These are phyloP conservation scores for Chlorella sp. DNA, from an alignment of 139 green algal genomes.

Conservation along the genomic window DNA sequence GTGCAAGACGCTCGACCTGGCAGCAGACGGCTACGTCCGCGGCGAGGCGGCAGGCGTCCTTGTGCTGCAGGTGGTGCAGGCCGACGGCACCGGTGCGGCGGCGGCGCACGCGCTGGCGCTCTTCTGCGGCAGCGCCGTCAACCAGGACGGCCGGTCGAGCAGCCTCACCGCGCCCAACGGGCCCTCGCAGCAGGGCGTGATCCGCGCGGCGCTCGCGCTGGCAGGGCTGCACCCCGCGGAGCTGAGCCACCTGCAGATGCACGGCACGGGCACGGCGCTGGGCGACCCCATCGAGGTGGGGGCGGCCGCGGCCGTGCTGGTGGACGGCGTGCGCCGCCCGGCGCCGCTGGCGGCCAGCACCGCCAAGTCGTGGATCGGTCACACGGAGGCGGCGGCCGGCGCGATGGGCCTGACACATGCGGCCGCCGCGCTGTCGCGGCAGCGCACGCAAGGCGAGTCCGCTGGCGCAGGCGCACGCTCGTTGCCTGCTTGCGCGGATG, in stretches of 20 bases:
- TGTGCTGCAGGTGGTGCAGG: conserved; percentile 25
- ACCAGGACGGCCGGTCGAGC: conserved; percentile 59
- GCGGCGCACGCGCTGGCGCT: conserved; percentile 13
- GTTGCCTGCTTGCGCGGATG: too few species aligned
- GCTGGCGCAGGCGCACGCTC: too few species aligned
- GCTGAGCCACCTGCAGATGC: conserved; percentile 64
- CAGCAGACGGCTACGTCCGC: conserved; percentile 84
- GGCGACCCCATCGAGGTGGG: conserved; percentile 81
- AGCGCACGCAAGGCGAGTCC: conserved; percentile 12
- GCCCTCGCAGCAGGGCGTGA: conserved; percentile 53
- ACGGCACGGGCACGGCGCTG: conserved; percentile 78
- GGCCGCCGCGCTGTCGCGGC: conserved; percentile 16
- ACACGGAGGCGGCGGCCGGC: conserved; percentile 84
- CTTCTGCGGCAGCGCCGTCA: conserved; percentile 39
- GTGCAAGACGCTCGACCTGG: conserved; percentile 83
- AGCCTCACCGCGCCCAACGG: conserved; percentile 59
- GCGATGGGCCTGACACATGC: conserved; percentile 57
- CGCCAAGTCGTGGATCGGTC: conserved; percentile 67
- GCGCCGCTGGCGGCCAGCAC: conserved; percentile 44
- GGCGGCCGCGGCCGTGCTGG: conserved; percentile 44
- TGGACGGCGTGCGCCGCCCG: conserved; percentile 34
- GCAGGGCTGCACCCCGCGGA: conserved; percentile 32
- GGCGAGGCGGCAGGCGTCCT: conserved; percentile 65
- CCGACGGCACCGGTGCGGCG: background rate
- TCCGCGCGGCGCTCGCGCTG: conserved; percentile 55